Evolutionary conservation across 2,329 filamentous ascomycete genomes (phyloP), one percentile per base, ranked within the genome.

Genomic region (Ophiostoma sp.): DNA sequence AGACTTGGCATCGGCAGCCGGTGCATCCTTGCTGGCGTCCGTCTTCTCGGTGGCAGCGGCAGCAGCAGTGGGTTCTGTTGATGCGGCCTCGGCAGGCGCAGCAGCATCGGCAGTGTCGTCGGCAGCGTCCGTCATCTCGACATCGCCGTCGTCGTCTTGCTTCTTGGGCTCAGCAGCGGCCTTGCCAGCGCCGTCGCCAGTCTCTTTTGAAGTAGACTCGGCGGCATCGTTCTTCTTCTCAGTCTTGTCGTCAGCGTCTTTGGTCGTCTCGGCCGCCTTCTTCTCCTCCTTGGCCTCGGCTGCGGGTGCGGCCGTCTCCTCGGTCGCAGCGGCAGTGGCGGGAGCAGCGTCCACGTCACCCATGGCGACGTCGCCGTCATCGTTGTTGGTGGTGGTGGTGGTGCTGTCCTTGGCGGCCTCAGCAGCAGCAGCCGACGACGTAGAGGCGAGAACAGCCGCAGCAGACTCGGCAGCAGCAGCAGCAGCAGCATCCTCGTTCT

Each of bases 121-220:
- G 25, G 45, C 45, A 2, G 64, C 64, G 11, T 74, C 71, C 2
- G 66, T 52, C 85, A 88, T 88, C 9, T 86, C 85, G 11, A 87
- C 80, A 76, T 88, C 85, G 19, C 85, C 86, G 74, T 87, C 85
- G 2, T 79, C 79, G 33, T 69, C 64, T 28, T 69, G 33, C 45
- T 69, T 69, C 15, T 31, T 45, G 25, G 64, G 19, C 28, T 75
- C 68, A 57, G 39, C 63, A 8, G 48, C 31, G 22, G 66, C 66
- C 33, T 55, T 42, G 48, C 39, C 63, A 17, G 33, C 69, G 9
- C 48, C 61, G 5, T 57, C 48, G 28, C 28, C 50, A 1, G 12
- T 57, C 48, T 69, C 66, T 55, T 48, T 57, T 31, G 31, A 9
- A n/a, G 28, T 33, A 19, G 68, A 3, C 39, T 33, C 33, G 11